Evolutionary conservation across 768 basidiomycete species (phyloP), one percentile per base, ranked within the genome.

Genomic region (Lentinula detonsa): DNA sequence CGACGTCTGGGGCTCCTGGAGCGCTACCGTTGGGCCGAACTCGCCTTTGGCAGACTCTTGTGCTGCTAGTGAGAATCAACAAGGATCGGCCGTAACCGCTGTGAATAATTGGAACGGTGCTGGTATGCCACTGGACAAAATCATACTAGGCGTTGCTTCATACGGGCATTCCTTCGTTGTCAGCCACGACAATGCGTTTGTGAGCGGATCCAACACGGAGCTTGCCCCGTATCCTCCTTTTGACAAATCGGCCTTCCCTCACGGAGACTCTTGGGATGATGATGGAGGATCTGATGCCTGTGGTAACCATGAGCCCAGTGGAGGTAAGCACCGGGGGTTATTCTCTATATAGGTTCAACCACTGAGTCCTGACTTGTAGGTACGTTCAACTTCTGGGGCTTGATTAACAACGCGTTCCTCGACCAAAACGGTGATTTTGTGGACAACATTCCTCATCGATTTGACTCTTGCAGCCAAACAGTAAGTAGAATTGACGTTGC

Each of bases 81-180:
- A 77, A 31, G 93, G 91, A 6, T 95, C 92, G 60, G 94, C 91
- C 13, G 76, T 79, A 3, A 84, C 85, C 23, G 89, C 90, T 5
- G 81, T 96, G 39, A 69, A 76, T 5, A 75, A 78, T 10, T 96
- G 95, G 95, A 81, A 76, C 1, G 70, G 69, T 0, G 93, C 94
- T 28, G 91, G 91, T 37, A 83, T 98, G 69, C 90, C 94, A n/a
- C 71, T 77, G 9, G 69, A 76, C 53, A 68, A 80, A 62, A 82
- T 96, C 56, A 84, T 93, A 13, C 82, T 98, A 42, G 95, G 92
- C 56, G 87, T 98, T 0, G 81, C 94, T 2, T 75, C 84, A 6
- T 95, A 93, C 70, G 92, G 92, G 0, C 93, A 95, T 74, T 83
- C 89, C 18, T 95, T 79, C 81, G 67, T 71, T 51, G 89, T 91